phyloP scores from a whole-genome alignment of 2,329 filamentous ascomycete species.

The Leptosphaerulina australis region DNA sequence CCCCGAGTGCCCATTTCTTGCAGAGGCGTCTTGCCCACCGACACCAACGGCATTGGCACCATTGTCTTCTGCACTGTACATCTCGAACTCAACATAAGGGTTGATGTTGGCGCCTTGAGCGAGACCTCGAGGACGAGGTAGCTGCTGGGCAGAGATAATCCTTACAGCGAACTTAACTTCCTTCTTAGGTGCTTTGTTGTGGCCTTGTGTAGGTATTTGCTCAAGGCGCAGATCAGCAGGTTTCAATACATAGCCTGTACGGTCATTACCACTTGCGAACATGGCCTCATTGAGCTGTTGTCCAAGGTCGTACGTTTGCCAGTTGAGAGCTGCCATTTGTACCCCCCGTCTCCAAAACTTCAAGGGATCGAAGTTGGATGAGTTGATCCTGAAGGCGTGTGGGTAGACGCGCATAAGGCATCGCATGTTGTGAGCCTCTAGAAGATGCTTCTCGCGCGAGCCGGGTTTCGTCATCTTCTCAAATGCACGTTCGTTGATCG shows the following conservation, averaged over 20 bases:
- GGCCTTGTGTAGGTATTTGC: slow-evolving; percentile 52
- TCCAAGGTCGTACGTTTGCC: slow-evolving; percentile 95
- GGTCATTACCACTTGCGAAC: slow-evolving; percentile 88
- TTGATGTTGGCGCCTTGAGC: slow-evolving; percentile 79
- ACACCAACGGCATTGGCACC: slow-evolving; percentile 72
- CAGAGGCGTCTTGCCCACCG: slow-evolving; percentile 69
- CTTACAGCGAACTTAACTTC: slow-evolving; percentile 84
- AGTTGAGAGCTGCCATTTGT: slow-evolving; percentile 97
- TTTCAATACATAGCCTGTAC: slow-evolving; percentile 91
- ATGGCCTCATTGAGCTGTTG: slow-evolving; percentile 98
- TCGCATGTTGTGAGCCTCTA: slow-evolving; percentile 89
- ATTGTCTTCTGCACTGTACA: slow-evolving; percentile 93
- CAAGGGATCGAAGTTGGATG: slow-evolving; percentile 92
- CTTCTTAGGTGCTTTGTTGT: slow-evolving; percentile 74
- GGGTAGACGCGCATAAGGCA: slow-evolving; percentile 92
- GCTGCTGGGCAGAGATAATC: slow-evolving; percentile 90
- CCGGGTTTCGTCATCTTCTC: slow-evolving; percentile 78
- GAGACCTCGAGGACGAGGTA: slow-evolving; percentile 80
- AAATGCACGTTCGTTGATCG: slow-evolving; percentile 89
- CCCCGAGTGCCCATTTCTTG: slow-evolving; percentile 67
- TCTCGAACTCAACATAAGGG: slow-evolving; percentile 92
- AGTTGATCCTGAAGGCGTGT: slow-evolving; percentile 77
- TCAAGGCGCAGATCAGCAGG: slow-evolving; percentile 75
- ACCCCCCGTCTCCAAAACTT: slow-evolving; percentile 94
- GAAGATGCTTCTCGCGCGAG: slow-evolving; percentile 73